Base-by-base conservation (phyloP, 176 grass and related monocot species). In the Guadua angustifolia region DNA sequence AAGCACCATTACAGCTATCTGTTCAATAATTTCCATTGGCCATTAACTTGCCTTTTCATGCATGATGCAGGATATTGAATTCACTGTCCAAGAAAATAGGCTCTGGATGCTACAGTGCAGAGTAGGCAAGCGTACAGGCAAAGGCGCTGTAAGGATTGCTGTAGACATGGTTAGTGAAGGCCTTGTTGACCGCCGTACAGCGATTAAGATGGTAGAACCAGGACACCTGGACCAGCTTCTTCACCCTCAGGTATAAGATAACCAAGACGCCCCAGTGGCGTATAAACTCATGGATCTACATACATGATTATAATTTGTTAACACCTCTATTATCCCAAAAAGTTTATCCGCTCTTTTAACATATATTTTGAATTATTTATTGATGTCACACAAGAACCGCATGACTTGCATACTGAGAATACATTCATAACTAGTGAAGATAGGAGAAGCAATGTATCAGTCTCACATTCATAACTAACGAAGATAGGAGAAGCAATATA, bases 21-120 rank as follows among this genome's bases (percentile, higher is more conserved):
- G 12, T 52, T 51, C 52, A n/a, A 65, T 39, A 69, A 58, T 22
- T 52, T 47, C 16, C 69, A 66, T 32, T 60, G 51, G 29, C 14
- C 3, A 75, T 1, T 17, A 14, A 70, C 65, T 78, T 82, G 22
- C 9, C 26, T 78, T 75, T 82, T 78, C 64, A 57, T 72, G 22
- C 56, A 29, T 36, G 50, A 81, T 84, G 74, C 81, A 99, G 97
- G 97, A 99, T 47, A 99, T 99, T 59, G 97, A 99, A 55, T 96
- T 96, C 10, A 99, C 97, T 40, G 97, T 99, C 66, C 97, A 99
- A 68, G 93, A 99, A 80, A 99, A 92, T 53, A 99, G 97, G 78
- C 86, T 99, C 10, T 99, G 97, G 97, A 99, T 99, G 97, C 92
- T 99, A 22, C 97, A 99, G 66, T 99, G 97, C 78, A 95, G 97